These are phyloP conservation scores for Phascolomyces articulosus DNA, from an alignment of 371 early-diverging fungal genomes.

Conservation along the genomic window DNA sequence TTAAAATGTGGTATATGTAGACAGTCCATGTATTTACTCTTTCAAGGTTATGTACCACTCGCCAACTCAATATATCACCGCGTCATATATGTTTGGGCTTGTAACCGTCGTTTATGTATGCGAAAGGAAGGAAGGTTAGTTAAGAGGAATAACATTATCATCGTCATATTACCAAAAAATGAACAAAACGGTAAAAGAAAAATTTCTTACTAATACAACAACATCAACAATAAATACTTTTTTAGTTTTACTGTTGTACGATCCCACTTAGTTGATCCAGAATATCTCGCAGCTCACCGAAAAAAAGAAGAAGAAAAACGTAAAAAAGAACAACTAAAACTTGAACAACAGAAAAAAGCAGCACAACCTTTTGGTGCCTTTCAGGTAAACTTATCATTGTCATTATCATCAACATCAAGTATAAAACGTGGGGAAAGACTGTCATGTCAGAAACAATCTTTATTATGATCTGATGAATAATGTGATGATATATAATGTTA, in stretches of 20 bases:
- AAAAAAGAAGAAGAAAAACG: conserved; percentile 46
- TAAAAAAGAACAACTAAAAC: conserved; percentile 35
- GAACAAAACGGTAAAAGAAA: too few species aligned
- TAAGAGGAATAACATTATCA: too few species aligned
- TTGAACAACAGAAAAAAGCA: conserved; percentile 22
- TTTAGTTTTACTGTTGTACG: conserved; percentile 64
- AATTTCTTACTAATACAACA: conserved; percentile 1
- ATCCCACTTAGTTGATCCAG: conserved; percentile 67
- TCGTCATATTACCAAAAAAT: too few species aligned
- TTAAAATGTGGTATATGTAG: conserved; percentile 50
- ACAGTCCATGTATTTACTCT: conserved; percentile 62
- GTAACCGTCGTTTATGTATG: conserved; percentile 74
- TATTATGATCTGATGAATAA: too few species aligned
- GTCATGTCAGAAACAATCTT: too few species aligned
- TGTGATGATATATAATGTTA: background rate
- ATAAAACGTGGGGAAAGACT: too few species aligned
- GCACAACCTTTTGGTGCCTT: conserved; percentile 32
- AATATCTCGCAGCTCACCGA: conserved; percentile 61
- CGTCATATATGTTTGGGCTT: conserved; percentile 79
- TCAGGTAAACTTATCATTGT: too few species aligned
- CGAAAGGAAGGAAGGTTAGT: conserved; percentile 72
- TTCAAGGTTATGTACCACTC: conserved; percentile 78
- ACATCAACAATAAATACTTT: conserved; percentile 3
- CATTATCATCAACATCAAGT: too few species aligned
- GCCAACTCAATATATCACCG: conserved; percentile 75